Base-by-base conservation (phyloP, 352 stramenopile genomes). In the Globisporangium mamillatum region DNA sequence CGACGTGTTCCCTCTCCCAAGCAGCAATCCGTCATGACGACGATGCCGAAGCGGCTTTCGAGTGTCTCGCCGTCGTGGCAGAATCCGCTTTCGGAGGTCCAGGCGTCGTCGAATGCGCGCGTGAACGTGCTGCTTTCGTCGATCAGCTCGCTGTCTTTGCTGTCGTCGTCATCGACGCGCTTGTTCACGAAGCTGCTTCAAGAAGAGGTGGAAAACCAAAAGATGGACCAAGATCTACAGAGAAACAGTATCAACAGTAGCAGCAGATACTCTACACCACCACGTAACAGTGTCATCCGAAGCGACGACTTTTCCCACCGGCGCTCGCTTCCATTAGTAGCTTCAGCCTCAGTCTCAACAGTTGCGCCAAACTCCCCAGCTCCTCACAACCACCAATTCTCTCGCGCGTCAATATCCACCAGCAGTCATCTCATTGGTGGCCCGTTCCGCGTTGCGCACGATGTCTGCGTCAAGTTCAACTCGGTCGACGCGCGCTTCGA, bases 401-500 rank as follows among this genome's bases (percentile, higher is more conserved):
- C 36, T 3, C 16, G 48, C 10, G 60, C 63, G 7, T 67, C 29
- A 24, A 24, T 57, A 8, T 16, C 58, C 9, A 72, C 61, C 25
- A 68, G 57, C 7, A 76, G 64, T 48, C 73, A 76, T 20, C 87
- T 90, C 60, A 75, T 90, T 38, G 74, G 79, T n/a, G 60, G 75
- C 16, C 81, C 79, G 0, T 88, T 86, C 58, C 69, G 71, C 52
- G 77, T 82, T 48, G 77, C 79, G 0, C 81, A 88, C 54, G 64
- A 80, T 25, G 52, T 87, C 7, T 82, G 79, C 36, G 77, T 90
- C 34, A 76, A 76, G 29, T 87, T 80, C 78, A 86, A 90, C 71
- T 84, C 81, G 20, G 60, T 84, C 18, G 74, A 83, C 25, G 81
- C 81, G 46, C 72, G 79, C 55, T 88, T 84, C 59, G 77, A 90